Evolutionary conservation across 1,284 basidiomycete genomes (phyloP).

Genomic region (Ganoderma lingzhi): DNA sequence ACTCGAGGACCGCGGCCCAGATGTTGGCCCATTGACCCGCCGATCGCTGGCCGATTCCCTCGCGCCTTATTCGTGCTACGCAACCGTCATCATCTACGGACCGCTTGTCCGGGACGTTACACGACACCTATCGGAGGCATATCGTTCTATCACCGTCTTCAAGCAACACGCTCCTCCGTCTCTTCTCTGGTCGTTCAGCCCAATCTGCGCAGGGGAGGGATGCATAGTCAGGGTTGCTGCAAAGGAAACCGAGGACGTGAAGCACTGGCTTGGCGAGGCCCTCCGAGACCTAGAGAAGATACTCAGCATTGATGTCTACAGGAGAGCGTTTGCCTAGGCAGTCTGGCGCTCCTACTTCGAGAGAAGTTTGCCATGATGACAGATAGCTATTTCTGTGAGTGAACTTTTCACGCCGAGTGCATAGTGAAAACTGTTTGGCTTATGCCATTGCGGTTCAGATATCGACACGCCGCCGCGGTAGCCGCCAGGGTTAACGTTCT

Average conservation of each 20-base stretch:
- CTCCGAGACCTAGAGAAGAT: slow-evolving; percentile 59
- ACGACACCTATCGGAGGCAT: slow-evolving; percentile 54
- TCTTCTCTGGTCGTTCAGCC: slow-evolving; percentile 83
- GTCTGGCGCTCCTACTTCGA: neutral
- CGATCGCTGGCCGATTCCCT: slow-evolving; percentile 69
- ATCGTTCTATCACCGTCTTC: slow-evolving; percentile 68
- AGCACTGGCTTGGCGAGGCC: slow-evolving; percentile 67
- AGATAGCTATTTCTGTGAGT: neutral
- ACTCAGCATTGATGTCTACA: slow-evolving; percentile 71
- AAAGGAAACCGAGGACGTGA: slow-evolving; percentile 74
- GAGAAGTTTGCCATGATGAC: too few relatives aligned
- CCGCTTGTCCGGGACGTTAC: slow-evolving; percentile 59
- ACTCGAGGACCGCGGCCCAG: slow-evolving; percentile 59
- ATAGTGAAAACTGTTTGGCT: neutral
- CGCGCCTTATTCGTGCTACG: slow-evolving; percentile 86
- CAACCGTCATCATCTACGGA: slow-evolving; percentile 81
- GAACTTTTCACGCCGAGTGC: neutral
- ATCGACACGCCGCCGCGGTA: neutral
- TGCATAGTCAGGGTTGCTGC: slow-evolving; percentile 79
- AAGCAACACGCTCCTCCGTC: slow-evolving; percentile 58
- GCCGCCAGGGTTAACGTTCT: neutral
- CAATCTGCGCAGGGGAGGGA: slow-evolving; percentile 52
- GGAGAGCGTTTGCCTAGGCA: slow-evolving; percentile 56
- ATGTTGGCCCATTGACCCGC: slow-evolving; percentile 39
- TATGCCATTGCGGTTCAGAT: neutral